Conservation (phyloP, 169 alveolate species). For the Plasmodium sp. region DNA sequence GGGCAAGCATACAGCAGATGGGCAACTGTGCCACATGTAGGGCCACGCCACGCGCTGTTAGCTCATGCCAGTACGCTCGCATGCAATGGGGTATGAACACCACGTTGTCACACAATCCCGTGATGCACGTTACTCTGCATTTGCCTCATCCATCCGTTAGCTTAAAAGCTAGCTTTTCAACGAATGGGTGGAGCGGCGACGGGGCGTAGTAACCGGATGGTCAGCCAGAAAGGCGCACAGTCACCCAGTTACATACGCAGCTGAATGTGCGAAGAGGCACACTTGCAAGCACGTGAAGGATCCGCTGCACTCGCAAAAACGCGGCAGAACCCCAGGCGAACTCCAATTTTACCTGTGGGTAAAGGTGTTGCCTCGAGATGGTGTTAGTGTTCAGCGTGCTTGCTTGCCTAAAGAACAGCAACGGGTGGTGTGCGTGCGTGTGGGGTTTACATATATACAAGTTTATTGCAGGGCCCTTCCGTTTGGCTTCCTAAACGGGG, state of each 20-base stretch:
- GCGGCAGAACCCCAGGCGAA: background rate
- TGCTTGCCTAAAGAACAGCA: background rate
- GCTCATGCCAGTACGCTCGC: background rate
- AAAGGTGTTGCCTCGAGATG: background rate
- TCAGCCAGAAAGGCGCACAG: background rate
- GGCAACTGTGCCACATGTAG: background rate
- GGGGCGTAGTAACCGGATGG: background rate
- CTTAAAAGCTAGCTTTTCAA: background rate
- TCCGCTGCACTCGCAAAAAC: background rate
- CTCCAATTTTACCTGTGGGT: background rate
- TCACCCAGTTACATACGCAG: background rate
- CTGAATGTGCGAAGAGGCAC: background rate
- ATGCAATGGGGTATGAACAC: background rate
- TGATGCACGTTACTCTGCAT: background rate
- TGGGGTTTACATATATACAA: background rate
- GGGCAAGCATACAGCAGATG: background rate
- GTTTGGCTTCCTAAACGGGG: background rate
- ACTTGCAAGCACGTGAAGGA: background rate
- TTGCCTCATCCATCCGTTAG: background rate
- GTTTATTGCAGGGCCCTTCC: background rate
- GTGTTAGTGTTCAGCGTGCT: background rate
- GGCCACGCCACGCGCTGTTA: background rate
- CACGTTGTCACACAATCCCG: background rate
- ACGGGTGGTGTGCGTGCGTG: background rate
- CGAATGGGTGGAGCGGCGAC: background rate